These are phyloP conservation scores for Pseudogymnoascus sp. DNA, from an alignment of 2,329 filamentous ascomycete species.

Conservation along the genomic window DNA sequence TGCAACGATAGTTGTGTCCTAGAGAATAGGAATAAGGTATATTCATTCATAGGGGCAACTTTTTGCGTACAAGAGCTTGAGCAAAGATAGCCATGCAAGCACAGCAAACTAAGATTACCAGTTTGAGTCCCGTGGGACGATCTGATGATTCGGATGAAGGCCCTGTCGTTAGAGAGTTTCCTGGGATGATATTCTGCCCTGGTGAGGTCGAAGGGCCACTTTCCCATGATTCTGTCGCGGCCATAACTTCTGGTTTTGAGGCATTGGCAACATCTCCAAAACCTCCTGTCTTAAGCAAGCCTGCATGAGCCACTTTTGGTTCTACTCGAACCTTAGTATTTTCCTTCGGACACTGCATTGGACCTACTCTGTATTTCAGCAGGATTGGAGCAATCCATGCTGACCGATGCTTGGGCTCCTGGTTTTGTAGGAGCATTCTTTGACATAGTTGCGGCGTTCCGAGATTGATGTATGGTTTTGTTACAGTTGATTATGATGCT, in stretches of 20 bases:
- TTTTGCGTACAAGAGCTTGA: constrained; percentile 22
- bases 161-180: not conserved
- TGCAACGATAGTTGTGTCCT: constrained; percentile 29
- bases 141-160: not conserved
- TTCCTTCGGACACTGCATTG: not conserved
- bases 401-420: not conserved
- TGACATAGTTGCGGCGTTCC: not conserved
- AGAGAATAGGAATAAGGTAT: constrained; percentile 36
- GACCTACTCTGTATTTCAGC: not conserved
- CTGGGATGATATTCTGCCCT: not conserved
- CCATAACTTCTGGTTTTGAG: not conserved
- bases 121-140: not conserved
- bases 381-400: not conserved
- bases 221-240: not conserved
- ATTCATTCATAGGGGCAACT: constrained; percentile 35
- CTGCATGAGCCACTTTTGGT: not conserved
- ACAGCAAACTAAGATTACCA: not conserved
- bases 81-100: not conserved
- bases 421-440: not conserved
- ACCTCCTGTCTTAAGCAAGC: not conserved
- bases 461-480: not conserved
- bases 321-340: not conserved
- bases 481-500: not conserved
- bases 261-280: not conserved
- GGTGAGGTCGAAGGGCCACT: not conserved